A percentile compares a stretch with the other conserved stretches of the same genome.
Conservation (phyloP, 306 rosid genomes). For the Betula pendula region DNA sequence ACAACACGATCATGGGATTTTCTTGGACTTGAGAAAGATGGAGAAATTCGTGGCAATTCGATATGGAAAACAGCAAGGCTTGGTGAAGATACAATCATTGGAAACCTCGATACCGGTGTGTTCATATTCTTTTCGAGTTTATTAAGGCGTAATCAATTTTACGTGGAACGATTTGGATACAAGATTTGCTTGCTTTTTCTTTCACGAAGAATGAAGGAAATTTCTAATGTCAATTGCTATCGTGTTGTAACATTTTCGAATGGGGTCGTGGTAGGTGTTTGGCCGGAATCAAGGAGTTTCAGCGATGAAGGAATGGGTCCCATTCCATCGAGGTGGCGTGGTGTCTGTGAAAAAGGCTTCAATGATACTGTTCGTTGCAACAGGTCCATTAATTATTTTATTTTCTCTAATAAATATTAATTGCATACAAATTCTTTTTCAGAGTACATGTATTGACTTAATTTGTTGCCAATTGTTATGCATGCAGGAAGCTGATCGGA, state of each 20-base stretch:
- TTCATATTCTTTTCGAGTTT: not conserved
- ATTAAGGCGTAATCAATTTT: not conserved
- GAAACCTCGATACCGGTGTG: constrained; percentile 68
- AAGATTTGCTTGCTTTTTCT: not conserved
- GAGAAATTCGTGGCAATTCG: constrained; percentile 23
- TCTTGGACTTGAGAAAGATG: constrained; percentile 42
- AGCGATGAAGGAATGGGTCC: constrained; percentile 61
- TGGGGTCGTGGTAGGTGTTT: constrained; percentile 44
- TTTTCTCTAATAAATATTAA: not conserved
- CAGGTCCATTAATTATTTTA: constrained; percentile 33
- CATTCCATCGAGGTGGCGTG: constrained; percentile 64
- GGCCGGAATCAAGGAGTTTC: constrained; percentile 78
- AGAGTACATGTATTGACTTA: too few relatives aligned
- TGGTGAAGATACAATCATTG: constrained; percentile 66
- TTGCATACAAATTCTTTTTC: too few relatives aligned
- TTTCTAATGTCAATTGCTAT: too few relatives aligned
- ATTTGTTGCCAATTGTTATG: not conserved
- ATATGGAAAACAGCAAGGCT: constrained; percentile 47
- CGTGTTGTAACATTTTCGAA: too few relatives aligned
- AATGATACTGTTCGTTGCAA: constrained; percentile 46
- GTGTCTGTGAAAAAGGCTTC: constrained; percentile 47
- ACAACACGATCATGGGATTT: constrained; percentile 80
- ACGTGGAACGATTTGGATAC: not conserved
- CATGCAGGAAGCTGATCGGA: constrained; percentile 74
- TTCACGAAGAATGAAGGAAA: not conserved